Percentiles rank a stretch among this genome's conserved stretches.
phyloP scores from a whole-genome alignment of 2,329 filamentous ascomycete species.

The Bipolaris bicolor region DNA sequence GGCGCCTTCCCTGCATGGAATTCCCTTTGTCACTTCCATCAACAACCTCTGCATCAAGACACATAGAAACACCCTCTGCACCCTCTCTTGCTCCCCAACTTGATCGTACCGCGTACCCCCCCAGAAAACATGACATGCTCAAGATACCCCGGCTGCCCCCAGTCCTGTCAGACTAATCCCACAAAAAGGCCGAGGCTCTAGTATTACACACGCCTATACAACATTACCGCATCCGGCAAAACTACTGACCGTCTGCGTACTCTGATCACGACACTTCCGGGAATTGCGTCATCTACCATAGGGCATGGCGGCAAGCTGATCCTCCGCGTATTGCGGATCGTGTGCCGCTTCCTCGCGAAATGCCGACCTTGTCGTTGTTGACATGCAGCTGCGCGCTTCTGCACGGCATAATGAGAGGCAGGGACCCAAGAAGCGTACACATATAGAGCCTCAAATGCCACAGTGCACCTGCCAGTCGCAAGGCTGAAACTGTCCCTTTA shows the following conservation, averaged over 20 bases:
- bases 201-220: not conserved
- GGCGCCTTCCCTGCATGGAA: conserved; percentile 31
- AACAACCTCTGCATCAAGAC: conserved; percentile 13
- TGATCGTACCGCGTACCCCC: not conserved
- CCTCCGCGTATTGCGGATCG: conserved; percentile 40
- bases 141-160: too few relatives aligned
- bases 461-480: not conserved
- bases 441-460: conserved; percentile 18
- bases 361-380: conserved; percentile 26
- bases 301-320: conserved; percentile 31
- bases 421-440: conserved; percentile 16
- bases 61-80: conserved; percentile 9
- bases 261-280: conserved; percentile 17
- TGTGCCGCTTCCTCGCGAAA: conserved; percentile 43
- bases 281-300: conserved; percentile 38
- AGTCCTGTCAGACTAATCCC: not conserved
- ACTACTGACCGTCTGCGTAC: conserved; percentile 17
- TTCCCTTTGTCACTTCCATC: conserved; percentile 9
- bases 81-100: not conserved
- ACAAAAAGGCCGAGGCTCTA: not conserved
- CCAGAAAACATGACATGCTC: not conserved
- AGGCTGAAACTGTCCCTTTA: not conserved
- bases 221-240: conserved; percentile 4
- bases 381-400: conserved; percentile 26
- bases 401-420: conserved; percentile 22